These are phyloP conservation scores for Picochlorum sp. DNA, from an alignment of 139 green algal species.

Conservation along the genomic window DNA sequence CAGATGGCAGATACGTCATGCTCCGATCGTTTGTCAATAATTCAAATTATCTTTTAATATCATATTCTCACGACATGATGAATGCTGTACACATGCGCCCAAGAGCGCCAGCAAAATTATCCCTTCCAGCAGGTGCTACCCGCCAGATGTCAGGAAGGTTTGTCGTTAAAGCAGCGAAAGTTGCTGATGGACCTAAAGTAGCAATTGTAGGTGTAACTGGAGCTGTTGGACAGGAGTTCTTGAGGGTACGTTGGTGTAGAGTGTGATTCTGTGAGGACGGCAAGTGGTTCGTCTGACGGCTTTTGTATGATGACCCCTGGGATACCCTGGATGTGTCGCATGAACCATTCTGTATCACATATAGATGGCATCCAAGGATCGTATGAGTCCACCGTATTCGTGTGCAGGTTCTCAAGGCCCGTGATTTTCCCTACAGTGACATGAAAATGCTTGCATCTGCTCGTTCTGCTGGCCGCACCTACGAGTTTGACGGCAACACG, in stretches of 20 bases:
- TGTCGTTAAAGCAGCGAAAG: constrained; percentile 45
- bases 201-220: constrained; percentile 87
- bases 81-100: neutral
- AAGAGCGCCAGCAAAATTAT: neutral
- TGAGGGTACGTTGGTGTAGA: constrained; percentile 52
- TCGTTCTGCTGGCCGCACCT: constrained; percentile 80
- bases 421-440: constrained; percentile 90
- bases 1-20: neutral
- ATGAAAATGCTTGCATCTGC: constrained; percentile 89
- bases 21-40: neutral
- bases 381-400: neutral
- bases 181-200: constrained; percentile 65
- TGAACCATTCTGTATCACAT: too few species aligned
- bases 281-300: neutral
- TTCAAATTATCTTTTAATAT: too few species aligned
- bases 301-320: neutral
- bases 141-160: neutral
- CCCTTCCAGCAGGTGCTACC: neutral
- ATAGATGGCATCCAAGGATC: neutral
- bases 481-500: constrained; percentile 75
- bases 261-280: neutral
- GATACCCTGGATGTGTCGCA: too few species aligned
- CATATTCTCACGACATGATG: too few species aligned
- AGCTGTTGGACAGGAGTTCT: constrained; percentile 93
- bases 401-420: constrained; percentile 79